Conservation (phyloP, 78 protist genomes). For the Speleostelium caveatum region DNA sequence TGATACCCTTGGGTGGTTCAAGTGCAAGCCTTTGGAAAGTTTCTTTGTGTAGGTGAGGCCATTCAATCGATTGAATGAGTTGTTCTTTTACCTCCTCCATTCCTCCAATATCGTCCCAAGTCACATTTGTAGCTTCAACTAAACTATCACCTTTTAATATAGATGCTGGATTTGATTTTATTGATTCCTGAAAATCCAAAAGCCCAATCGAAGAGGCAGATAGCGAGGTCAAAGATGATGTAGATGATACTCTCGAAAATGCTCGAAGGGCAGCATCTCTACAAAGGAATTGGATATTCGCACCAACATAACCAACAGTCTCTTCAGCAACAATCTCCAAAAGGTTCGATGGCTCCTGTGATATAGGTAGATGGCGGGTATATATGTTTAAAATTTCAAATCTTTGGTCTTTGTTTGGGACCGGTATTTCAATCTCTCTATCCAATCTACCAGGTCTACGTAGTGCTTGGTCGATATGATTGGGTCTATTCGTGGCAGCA, state of each 20-base stretch:
- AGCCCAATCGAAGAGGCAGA: not conserved
- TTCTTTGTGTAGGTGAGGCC: constrained; percentile 83
- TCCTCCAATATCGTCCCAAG: constrained; percentile 92
- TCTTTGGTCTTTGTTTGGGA: constrained; percentile 59
- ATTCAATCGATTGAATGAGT: constrained; percentile 76
- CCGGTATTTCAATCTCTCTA: constrained; percentile 77
- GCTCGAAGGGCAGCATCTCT: constrained; percentile 73
- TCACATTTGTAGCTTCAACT: constrained; percentile 27
- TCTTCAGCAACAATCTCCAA: constrained; percentile 38
- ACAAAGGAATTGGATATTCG: constrained; percentile 69
- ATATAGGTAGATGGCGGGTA: constrained; percentile 30
- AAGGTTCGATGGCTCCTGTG: not conserved
- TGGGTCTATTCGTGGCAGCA: constrained; percentile 86
- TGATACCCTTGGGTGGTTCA: constrained; percentile 88
- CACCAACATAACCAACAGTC: constrained; percentile 80
- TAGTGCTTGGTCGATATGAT: constrained; percentile 81
- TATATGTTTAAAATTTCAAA: constrained; percentile 30
- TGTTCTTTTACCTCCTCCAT: constrained; percentile 47
- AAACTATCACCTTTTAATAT: constrained; percentile 19
- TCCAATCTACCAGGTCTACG: constrained; percentile 86
- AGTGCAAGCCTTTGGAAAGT: constrained; percentile 84
- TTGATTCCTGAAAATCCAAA: constrained; percentile 43
- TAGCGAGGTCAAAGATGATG: not conserved
- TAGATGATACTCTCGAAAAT: constrained; percentile 15
- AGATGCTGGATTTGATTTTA: constrained; percentile 42